Evolutionary conservation across 805 yeast genomes (phyloP).

Genomic region (Phaffomyces opuntiae): DNA sequence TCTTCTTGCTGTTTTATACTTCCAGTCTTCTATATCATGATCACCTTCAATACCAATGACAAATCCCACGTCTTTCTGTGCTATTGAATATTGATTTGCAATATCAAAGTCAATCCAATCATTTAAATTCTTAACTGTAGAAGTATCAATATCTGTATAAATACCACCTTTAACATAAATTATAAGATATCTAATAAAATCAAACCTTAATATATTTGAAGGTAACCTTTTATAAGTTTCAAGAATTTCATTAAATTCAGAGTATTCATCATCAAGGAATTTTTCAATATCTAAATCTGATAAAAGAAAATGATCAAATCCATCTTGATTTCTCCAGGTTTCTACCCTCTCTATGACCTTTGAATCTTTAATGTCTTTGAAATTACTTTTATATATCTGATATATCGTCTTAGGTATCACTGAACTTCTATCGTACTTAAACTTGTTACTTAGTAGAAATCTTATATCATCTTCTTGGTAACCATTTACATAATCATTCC

Average conservation of each 20-base stretch:
- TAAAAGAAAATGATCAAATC: slow-evolving; percentile 13
- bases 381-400: slow-evolving; percentile 40
- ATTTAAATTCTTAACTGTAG: slow-evolving; percentile 36
- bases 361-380: slow-evolving; percentile 23
- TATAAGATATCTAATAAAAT: slow-evolving; percentile 48
- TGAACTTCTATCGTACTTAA: slow-evolving; percentile 11
- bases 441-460: slow-evolving; percentile 7
- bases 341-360: slow-evolving; percentile 11
- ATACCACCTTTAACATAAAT: slow-evolving; percentile 51
- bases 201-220: slow-evolving; percentile 45
- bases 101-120: slow-evolving; percentile 39
- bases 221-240: slow-evolving; percentile 46
- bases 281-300: slow-evolving; percentile 37
- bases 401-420: slow-evolving; percentile 38
- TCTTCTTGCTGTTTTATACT: slow-evolving; percentile 42
- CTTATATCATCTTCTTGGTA: slow-evolving; percentile 16
- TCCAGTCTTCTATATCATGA: slow-evolving; percentile 46
- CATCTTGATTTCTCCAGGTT: slow-evolving; percentile 16
- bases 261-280: slow-evolving; percentile 30
- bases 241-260: slow-evolving; percentile 41
- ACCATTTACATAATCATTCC: slow-evolving; percentile 9
- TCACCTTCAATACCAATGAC: slow-evolving; percentile 51
- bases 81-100: slow-evolving; percentile 29
- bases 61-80: slow-evolving; percentile 34
- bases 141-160: slow-evolving; percentile 56